Base-by-base conservation (phyloP, 1,139 yeast species). In the Lodderomyces theae region DNA sequence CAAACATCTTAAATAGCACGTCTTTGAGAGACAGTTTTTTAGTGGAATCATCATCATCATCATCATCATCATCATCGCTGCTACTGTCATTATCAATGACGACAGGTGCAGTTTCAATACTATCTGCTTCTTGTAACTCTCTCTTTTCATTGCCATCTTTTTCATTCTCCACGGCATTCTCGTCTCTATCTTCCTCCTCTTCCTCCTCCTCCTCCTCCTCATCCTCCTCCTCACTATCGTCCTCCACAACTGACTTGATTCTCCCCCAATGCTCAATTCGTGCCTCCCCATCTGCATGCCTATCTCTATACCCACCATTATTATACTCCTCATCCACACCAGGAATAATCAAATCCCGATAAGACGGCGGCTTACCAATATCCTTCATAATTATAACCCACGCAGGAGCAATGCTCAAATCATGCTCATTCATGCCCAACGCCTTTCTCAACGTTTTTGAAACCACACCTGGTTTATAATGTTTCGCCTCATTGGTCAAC, bases 301-400 rank as follows among this genome's bases (percentile, higher is more conserved):
- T 45, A 45, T 61, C 50, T 36, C 38, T 42, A 44, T 72, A 72
- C 0, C 77, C 77, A 13, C 54, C 54, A 44, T 72, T 72, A 7
- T 58, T 51, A 47, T 72, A 72, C 29, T 61, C 62, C 2, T 52
- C 51, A 61, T 48, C 86, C 70, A 51, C 74, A 0, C 77, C 78
- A 1, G 78, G 88, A 5, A 87, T 76, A 24, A 71, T 61, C 56
- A 87, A 64, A 26, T 79, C 72, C 3, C 81, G 80, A 58, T 89
- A 92, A 12, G 90, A 74, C 0, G 96, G 96, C 0, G 98, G 97
- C 25, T 86, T 81, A 0, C 97, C 97, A 17, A 78, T 55, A 42
- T 77, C 72, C 41, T 73, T 74, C 89, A 90, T 84, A 34, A 77
- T 74, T 4, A 73, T 60, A 17, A 85, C 72, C 97, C 97, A 92